Base-by-base conservation (phyloP, 1,284 basidiomycete genomes). In the Moesziomyces sp. region DNA sequence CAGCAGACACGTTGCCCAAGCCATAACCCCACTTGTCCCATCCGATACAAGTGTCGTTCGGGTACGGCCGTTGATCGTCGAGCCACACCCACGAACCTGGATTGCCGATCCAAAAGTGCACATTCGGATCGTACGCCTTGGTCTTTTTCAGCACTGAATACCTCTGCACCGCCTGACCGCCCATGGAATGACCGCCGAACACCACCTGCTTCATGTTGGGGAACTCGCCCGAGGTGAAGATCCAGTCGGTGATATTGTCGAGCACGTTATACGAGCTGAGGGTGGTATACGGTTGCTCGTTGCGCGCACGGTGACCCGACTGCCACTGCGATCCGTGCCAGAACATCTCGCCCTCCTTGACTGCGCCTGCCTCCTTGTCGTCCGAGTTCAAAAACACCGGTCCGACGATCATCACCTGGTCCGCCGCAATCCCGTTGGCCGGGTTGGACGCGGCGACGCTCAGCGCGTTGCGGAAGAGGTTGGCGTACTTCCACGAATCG, bases 401-500 rank as follows among this genome's bases (percentile, higher is more conserved):
- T 0, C 68, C 66, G 28, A 80, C 28, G 40, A 82, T 79, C 26
- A 80, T 16, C 23, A 79, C 74, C 28, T 68, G 72, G 35, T 64
- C 60, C 1, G 64, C 24, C 14, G 66, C 43, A 19, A 69, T 54
- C 5, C 63, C 56, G 49, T 71, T 58, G 46, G 67, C 47, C 0
- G 51, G 23, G 35, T 76, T 78, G 19, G 53, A 65, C 3, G 72
- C 71, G 13, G 70, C 75, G 13, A 73, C 74, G 21, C 46, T 42
- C 5, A 74, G 63, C 1, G 74, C 78, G 40, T 80, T 81, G 24
- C 61, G 55, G 14, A 78, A 63, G 1, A 81, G 53, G 50, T 77
- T 80, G 48, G 72, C 77, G 49, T 81, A 81, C 58, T 81, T 81
- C 80, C 80, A 81, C 35, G 77, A 60, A 44, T 81, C 80, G 42